phyloP scores from a whole-genome alignment of 441 rosid species.

The Corymbia citriodora region DNA sequence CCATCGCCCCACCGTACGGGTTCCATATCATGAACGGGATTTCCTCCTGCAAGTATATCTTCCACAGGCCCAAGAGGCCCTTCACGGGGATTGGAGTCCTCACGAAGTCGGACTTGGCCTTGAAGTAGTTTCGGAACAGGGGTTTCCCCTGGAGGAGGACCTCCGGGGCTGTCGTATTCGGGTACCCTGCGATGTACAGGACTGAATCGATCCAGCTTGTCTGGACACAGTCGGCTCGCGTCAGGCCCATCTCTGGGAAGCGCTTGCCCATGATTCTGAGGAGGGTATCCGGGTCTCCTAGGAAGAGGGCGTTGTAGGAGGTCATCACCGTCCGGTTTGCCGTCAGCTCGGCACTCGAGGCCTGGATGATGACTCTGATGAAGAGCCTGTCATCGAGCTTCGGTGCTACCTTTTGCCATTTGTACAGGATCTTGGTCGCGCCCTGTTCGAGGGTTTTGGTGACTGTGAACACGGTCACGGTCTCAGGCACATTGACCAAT shows the following conservation, averaged over 20 bases:
- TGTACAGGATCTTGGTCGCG: neutral
- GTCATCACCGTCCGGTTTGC: neutral
- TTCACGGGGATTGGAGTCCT: constrained; percentile 33
- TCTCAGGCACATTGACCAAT: neutral
- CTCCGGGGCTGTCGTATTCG: constrained; percentile 33
- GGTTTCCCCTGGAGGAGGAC: constrained; percentile 54
- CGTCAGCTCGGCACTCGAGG: neutral
- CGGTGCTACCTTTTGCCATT: neutral
- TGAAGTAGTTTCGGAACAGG: constrained; percentile 42
- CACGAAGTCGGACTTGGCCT: constrained; percentile 67
- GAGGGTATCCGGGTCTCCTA: neutral
- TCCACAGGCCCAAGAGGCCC: constrained; percentile 44
- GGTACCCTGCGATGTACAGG: constrained; percentile 47
- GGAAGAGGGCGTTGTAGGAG: neutral
- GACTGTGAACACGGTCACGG: neutral
- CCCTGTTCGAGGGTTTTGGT: neutral
- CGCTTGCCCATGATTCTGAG: neutral
- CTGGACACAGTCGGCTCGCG: constrained; percentile 37
- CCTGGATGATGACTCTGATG: neutral
- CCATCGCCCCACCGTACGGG: constrained; percentile 64
- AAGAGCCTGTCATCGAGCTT: neutral
- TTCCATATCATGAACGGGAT: constrained; percentile 31
- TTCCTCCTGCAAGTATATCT: constrained; percentile 39
- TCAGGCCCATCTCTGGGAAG: constrained; percentile 59
- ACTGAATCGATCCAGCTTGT: constrained; percentile 68